Percentiles rank a stretch among this genome's conserved stretches.
Conservation (phyloP, 2,329 filamentous ascomycete genomes). For the Ophiostoma tasmaniense region DNA sequence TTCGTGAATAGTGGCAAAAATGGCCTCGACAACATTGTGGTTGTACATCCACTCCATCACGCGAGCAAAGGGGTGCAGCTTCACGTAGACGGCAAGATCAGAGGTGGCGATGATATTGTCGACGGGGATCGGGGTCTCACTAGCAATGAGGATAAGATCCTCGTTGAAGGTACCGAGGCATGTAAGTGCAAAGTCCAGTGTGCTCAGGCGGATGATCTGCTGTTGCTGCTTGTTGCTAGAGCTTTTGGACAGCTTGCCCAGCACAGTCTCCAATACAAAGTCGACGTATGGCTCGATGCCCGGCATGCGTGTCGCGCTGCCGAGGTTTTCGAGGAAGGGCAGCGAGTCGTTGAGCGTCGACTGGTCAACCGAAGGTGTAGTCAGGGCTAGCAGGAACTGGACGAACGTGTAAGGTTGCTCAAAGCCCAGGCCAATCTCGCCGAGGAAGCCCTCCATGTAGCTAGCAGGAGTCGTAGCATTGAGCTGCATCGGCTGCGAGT, state of each 20-base stretch:
- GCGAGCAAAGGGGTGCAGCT: conserved; percentile 83
- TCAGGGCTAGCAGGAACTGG: conserved; percentile 62
- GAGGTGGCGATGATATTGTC: conserved; percentile 67
- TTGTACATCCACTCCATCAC: conserved; percentile 99
- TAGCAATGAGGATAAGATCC: conserved; percentile 77
- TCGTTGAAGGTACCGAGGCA: conserved; percentile 89
- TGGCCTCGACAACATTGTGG: conserved; percentile 69
- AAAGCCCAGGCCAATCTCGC: conserved; percentile 67
- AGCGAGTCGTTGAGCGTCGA: conserved; percentile 62
- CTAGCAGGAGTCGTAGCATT: conserved; percentile 25
- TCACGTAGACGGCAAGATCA: conserved; percentile 70
- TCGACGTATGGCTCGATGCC: conserved; percentile 92
- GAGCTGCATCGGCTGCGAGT: conserved; percentile 28
- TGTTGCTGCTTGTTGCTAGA: conserved; percentile 43
- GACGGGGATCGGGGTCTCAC: conserved; percentile 64
- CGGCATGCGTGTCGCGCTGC: conserved; percentile 62
- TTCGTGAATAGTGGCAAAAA: conserved; percentile 74
- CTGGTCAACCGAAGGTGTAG: conserved; percentile 55
- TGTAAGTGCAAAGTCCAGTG: conserved; percentile 71
- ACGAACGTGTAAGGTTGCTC: conserved; percentile 83
- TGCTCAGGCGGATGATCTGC: conserved; percentile 66
- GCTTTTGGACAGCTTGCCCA: conserved; percentile 51
- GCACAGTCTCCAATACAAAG: conserved; percentile 73
- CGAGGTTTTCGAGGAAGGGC: conserved; percentile 80
- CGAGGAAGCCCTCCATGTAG: conserved; percentile 56